phyloP scores from a whole-genome alignment of 164 flowering plant genomes.

The Platanus orientalis region DNA sequence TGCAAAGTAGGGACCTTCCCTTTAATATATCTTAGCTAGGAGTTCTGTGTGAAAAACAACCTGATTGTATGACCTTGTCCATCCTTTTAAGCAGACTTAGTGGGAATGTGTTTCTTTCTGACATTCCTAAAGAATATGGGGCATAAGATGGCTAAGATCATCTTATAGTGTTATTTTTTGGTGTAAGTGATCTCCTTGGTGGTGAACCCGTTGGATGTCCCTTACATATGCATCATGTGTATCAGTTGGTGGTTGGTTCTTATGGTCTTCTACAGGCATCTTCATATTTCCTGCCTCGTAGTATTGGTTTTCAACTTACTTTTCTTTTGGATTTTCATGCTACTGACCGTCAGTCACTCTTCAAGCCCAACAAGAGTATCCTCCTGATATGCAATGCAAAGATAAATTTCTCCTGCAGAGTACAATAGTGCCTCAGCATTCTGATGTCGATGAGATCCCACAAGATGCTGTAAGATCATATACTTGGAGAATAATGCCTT shows the following conservation, averaged over 20 bases:
- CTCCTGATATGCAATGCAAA: conserved; percentile 85
- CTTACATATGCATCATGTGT: neutral
- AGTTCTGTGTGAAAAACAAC: no score
- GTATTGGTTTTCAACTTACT: conserved; percentile 6
- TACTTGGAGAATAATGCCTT: conserved; percentile 2
- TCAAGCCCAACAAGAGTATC: conserved; percentile 78
- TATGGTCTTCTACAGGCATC: neutral
- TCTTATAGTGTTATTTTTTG: neutral
- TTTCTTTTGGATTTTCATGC: conserved; percentile 7
- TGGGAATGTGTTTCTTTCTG: no score
- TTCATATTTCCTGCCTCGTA: conserved; percentile 3
- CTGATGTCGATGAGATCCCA: conserved; percentile 75
- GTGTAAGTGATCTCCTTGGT: neutral
- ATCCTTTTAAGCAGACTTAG: no score
- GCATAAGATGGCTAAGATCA: neutral
- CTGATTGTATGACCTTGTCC: no score
- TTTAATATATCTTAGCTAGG: no score
- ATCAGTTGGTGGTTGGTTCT: neutral
- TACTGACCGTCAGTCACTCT: conserved; percentile 55
- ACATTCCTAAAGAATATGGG: no score
- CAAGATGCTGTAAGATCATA: conserved; percentile 59
- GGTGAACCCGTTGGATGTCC: no score
- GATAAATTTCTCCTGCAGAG: conserved; percentile 94
- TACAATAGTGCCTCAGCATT: conserved; percentile 57
- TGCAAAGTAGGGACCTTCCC: no score